These are phyloP conservation scores for Ochetophila trinervis DNA, from an alignment of 306 rosid genomes.

Conservation along the genomic window DNA sequence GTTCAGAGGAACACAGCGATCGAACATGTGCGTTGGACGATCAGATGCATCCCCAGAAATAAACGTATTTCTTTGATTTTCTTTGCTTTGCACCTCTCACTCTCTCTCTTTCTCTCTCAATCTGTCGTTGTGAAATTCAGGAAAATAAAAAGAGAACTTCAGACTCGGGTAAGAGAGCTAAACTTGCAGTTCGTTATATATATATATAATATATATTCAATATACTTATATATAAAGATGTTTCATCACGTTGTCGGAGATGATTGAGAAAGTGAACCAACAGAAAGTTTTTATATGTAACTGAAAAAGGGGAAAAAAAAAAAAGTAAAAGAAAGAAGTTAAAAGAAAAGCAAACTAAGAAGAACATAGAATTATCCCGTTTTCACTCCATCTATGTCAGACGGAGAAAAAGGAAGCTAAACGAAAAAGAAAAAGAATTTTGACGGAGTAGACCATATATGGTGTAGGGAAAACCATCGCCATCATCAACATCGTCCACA, in stretches of 20 bases:
- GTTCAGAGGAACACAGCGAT: conserved; percentile 49
- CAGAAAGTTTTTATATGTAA: conserved; percentile 36
- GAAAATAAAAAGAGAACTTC: conserved; percentile 21
- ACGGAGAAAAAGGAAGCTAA: conserved; percentile 36
- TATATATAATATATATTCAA: no score
- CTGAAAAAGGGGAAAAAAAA: conserved; percentile 26
- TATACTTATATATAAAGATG: no score
- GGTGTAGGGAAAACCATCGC: conserved; percentile 33
- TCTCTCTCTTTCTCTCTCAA: conserved; percentile 12
- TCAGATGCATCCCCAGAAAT: conserved; percentile 33
- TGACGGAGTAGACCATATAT: conserved; percentile 36
- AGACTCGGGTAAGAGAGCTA: conserved; percentile 24
- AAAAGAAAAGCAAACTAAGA: conserved; percentile 41
- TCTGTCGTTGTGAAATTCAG: conserved; percentile 21
- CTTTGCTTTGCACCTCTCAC: neutral
- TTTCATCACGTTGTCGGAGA: neutral
- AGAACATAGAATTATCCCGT: conserved; percentile 56
- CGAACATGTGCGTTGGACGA: conserved; percentile 45
- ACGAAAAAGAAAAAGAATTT: conserved; percentile 28
- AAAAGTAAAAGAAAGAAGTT: conserved; percentile 20
- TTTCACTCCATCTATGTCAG: conserved; percentile 49
- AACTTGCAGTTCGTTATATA: conserved; percentile 14
- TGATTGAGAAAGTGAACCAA: conserved; percentile 19
- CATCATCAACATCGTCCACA: conserved; percentile 20
- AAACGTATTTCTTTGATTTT: conserved; percentile 20